Percentiles rank a stretch among this genome's conserved stretches.
phyloP scores from a whole-genome alignment of 1,284 basidiomycete species.

The Ustilago bromivora region DNA sequence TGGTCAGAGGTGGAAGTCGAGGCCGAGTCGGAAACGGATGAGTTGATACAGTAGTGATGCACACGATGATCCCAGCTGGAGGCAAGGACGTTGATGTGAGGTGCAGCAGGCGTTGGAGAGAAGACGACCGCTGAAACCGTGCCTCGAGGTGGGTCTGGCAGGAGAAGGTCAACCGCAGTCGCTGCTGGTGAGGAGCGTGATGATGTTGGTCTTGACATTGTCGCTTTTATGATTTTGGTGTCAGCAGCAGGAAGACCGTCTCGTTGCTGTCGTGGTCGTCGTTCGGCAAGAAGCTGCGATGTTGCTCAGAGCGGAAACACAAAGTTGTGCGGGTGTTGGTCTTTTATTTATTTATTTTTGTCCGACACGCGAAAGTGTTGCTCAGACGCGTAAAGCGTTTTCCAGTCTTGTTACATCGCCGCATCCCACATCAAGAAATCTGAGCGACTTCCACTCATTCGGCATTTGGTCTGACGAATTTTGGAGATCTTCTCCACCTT shows the following conservation, averaged over 20 bases:
- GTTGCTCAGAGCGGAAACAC: conserved; percentile 1
- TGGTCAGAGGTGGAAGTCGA: background rate
- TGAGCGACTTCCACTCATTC: background rate
- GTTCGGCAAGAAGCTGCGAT: background rate
- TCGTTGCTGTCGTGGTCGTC: background rate
- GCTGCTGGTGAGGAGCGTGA: conserved; percentile 28
- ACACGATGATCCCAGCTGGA: conserved; percentile 65
- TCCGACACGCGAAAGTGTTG: conserved; percentile 8
- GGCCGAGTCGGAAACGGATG: background rate
- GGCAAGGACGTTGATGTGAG: conserved; percentile 47
- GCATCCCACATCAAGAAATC: background rate
- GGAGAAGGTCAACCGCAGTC: conserved; percentile 13
- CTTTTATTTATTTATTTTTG: background rate
- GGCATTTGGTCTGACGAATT: background rate
- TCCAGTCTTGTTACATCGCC: background rate
- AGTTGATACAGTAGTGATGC: conserved; percentile 53
- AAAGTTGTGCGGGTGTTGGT: conserved; percentile 15
- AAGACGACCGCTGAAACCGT: conserved; percentile 54
- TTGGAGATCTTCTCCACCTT: background rate
- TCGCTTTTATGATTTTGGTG: background rate
- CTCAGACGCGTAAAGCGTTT: conserved; percentile 13
- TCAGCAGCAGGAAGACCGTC: background rate
- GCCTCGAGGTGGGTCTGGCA: conserved; percentile 40
- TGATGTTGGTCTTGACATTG: conserved; percentile 31
- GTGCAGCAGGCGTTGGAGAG: conserved; percentile 18